Evolutionary conservation across 495 filamentous ascomycete species (phyloP).

Genomic region (Trichodelitschia bisporula): DNA sequence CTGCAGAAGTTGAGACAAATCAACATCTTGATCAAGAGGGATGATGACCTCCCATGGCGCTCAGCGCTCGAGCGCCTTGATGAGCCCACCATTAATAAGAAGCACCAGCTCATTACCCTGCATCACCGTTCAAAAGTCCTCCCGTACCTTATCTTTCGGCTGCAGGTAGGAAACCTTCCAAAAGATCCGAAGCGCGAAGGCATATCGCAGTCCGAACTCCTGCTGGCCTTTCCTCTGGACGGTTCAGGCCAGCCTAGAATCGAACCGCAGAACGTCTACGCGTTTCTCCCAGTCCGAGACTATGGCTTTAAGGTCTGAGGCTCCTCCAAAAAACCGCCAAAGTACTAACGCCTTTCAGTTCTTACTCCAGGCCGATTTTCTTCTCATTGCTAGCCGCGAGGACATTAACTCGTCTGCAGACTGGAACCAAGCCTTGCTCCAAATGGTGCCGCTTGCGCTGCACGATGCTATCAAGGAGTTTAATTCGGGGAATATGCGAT

Average conservation of each 20-base stretch:
- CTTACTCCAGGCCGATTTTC: conserved; percentile 1
- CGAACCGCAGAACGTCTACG: conserved; percentile 2
- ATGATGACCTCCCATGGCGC: neutral
- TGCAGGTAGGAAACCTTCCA: conserved; percentile 1
- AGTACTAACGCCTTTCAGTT: conserved; percentile 1
- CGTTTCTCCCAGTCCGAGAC: conserved; percentile 3
- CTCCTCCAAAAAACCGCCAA: neutral
- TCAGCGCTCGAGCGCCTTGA: neutral
- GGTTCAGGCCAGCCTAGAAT: conserved; percentile 1
- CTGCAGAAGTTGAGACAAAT: no score
- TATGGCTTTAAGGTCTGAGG: conserved; percentile 2
- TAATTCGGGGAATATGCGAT: no score
- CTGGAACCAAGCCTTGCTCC: no score
- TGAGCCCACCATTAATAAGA: neutral
- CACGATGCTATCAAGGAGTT: no score
- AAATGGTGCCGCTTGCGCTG: no score
- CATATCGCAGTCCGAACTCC: neutral
- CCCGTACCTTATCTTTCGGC: neutral
- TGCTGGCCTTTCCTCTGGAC: conserved; percentile 4
- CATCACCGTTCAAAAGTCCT: neutral
- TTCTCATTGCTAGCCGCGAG: conserved; percentile 1
- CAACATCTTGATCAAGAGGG: no score
- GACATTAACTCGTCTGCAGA: no score
- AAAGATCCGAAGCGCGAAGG: neutral
- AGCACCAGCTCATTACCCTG: neutral